Evolutionary conservation across 2,329 filamentous ascomycete genomes (phyloP), one percentile per base, ranked within the genome.

Genomic region (Talaromyces sp.): DNA sequence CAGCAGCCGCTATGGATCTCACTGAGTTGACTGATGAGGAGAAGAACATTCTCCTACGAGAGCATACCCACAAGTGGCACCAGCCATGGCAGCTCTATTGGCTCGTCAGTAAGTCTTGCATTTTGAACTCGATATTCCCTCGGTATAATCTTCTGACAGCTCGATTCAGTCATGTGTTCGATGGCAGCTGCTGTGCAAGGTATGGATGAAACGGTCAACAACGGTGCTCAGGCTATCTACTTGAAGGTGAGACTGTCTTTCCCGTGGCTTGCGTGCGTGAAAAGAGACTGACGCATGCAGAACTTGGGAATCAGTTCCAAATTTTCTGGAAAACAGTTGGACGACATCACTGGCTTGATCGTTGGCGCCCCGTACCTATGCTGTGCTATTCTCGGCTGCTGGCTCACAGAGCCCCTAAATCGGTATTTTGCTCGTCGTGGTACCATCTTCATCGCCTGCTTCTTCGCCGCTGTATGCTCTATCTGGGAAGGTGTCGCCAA

Each of bases 171-270:
- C 23, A 78, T 84, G 67, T 83, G 81, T 68, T 82, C 82, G 2
- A 75, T 84, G 28, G 82, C 81, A 2, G 83, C 83, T 2, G 82
- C 82, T 6, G 82, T 84, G 9, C 85, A 80, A 73, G 80, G 78
- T 8, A 82, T 81, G 81, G 81, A 82, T 61, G 78, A 82, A 60
- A 82, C 80, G 0, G 79, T 77, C 37, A 80, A 81, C 64, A 82
- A 82, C 60, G 80, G 80, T 35, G 78, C 79, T 4, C 75, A 77
- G 60, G 70, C 69, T 0, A 71, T 76, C 37, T 76, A 76, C 58
- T 65, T 74, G 11, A 69, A 69, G 56, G 72, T 72, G 66, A 31
- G 60, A 23, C 4, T 28, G 37, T 14, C 35, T 2, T 1, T 46
- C 12, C 31, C n/a, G 6, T 5, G 31, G 2, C 9, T 18, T 28